phyloP scores from a whole-genome alignment of 2,329 filamentous ascomycete species.

The Apiospora hydei region DNA sequence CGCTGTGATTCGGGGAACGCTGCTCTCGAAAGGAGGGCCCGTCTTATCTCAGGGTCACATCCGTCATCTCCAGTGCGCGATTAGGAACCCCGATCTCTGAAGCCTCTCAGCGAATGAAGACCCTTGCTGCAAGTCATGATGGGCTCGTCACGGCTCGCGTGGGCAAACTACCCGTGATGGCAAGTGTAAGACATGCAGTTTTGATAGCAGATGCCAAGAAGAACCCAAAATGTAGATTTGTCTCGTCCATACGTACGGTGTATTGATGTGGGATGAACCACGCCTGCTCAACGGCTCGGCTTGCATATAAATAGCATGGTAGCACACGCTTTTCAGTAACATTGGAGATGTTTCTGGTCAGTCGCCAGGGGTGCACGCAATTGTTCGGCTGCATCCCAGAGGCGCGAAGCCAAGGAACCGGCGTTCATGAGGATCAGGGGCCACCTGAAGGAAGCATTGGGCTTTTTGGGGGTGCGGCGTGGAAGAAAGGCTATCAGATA shows the following conservation, averaged over 20 bases:
- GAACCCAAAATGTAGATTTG: not conserved
- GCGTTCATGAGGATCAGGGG: conserved; percentile 7
- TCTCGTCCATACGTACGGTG: not conserved
- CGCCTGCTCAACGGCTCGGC: not conserved
- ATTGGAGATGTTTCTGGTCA: not conserved
- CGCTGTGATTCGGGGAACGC: not conserved
- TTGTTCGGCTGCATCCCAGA: not conserved
- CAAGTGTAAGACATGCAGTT: conserved; percentile 9
- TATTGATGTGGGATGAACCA: not conserved
- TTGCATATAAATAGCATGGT: conserved; percentile 9
- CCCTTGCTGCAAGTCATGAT: not conserved
- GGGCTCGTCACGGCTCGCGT: conserved; percentile 7
- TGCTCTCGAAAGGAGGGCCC: conserved; percentile 5
- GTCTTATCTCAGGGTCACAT: conserved; percentile 17
- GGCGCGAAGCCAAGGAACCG: not conserved
- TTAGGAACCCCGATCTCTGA: conserved; percentile 7
- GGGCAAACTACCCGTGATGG: not conserved
- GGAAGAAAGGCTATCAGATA: not conserved
- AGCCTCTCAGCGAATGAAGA: not conserved
- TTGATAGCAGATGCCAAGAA: conserved; percentile 1
- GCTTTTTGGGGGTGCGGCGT: not conserved
- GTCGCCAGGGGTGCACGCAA: not conserved
- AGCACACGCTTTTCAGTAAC: not conserved
- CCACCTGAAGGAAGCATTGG: not conserved
- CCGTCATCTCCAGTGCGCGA: not conserved